phyloP scores from a whole-genome alignment of 2,329 filamentous ascomycete genomes.

The Aspergillus arachidicola region DNA sequence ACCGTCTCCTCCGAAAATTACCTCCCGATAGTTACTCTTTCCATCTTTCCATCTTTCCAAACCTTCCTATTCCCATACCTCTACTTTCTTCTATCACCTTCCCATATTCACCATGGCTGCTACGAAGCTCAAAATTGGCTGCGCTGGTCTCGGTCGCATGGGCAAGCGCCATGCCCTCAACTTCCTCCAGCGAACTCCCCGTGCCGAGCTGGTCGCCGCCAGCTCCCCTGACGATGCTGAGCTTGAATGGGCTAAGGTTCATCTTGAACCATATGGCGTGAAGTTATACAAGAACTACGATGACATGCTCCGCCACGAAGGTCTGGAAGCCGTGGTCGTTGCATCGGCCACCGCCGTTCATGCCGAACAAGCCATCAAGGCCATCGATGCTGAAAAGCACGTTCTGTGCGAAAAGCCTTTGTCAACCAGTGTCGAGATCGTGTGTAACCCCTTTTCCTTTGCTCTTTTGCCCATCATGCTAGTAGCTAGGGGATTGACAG shows the following conservation, averaged over 20 bases:
- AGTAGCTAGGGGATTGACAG: neutral
- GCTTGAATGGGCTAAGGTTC: conserved; percentile 53
- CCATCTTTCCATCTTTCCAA: neutral
- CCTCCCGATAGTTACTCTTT: neutral
- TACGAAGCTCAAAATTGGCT: conserved; percentile 47
- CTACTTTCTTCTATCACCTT: neutral
- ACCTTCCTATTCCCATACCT: neutral
- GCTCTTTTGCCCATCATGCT: neutral
- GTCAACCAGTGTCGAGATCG: conserved; percentile 61
- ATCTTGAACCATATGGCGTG: conserved; percentile 56
- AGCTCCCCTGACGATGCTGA: conserved; percentile 51
- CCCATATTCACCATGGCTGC: conserved; percentile 23
- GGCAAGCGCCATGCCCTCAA: conserved; percentile 54
- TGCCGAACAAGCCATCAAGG: conserved; percentile 60
- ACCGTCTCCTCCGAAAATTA: neutral
- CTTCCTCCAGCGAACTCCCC: conserved; percentile 51
- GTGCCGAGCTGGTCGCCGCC: conserved; percentile 53
- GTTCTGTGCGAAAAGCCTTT: conserved; percentile 59
- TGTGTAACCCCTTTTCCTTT: conserved; percentile 35
- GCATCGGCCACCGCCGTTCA: conserved; percentile 59
- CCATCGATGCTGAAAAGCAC: conserved; percentile 57
- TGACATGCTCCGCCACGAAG: conserved; percentile 59
- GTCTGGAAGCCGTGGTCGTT: conserved; percentile 58
- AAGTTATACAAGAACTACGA: conserved; percentile 58
- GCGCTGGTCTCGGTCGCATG: conserved; percentile 55